phyloP scores from a whole-genome alignment of 1,284 basidiomycete genomes.

The Ceratobasidium sp. region DNA sequence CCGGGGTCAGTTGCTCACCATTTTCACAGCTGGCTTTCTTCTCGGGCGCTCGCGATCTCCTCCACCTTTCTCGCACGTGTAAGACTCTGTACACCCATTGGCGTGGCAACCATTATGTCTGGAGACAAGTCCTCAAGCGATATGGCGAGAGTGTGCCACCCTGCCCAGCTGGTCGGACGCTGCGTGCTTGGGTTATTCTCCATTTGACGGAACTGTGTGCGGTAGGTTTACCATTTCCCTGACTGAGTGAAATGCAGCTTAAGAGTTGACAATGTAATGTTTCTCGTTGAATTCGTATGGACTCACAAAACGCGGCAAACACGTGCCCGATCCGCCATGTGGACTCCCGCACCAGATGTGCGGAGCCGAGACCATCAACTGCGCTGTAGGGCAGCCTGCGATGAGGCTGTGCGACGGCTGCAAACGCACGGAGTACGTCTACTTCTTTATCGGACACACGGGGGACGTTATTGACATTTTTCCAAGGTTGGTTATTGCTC shows the following conservation, averaged over 20 bases:
- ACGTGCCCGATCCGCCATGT: background rate
- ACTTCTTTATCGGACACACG: background rate
- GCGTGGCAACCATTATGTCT: background rate
- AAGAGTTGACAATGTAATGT: background rate
- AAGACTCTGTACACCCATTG: background rate
- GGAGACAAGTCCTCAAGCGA: background rate
- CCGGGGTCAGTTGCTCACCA: background rate
- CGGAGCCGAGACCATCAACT: background rate
- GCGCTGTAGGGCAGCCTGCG: background rate
- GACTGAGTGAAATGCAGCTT: background rate
- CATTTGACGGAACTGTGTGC: background rate
- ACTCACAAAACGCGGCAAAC: background rate
- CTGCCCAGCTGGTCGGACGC: background rate
- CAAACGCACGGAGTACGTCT: background rate
- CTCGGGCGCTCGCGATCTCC: background rate
- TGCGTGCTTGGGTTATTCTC: constrained; percentile 18
- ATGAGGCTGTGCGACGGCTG: background rate
- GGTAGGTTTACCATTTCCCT: background rate
- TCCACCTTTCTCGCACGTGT: constrained; percentile 1
- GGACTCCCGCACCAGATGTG: background rate
- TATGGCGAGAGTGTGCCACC: background rate
- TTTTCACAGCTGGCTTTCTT: background rate
- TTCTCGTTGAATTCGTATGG: background rate
- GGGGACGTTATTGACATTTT: background rate
- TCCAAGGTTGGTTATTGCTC: constrained; percentile 6